A percentile compares a stretch with the other conserved stretches of the same genome.
Evolutionary conservation across 176 grass and related monocot species (phyloP).

Genomic region (Otatea glauca): DNA sequence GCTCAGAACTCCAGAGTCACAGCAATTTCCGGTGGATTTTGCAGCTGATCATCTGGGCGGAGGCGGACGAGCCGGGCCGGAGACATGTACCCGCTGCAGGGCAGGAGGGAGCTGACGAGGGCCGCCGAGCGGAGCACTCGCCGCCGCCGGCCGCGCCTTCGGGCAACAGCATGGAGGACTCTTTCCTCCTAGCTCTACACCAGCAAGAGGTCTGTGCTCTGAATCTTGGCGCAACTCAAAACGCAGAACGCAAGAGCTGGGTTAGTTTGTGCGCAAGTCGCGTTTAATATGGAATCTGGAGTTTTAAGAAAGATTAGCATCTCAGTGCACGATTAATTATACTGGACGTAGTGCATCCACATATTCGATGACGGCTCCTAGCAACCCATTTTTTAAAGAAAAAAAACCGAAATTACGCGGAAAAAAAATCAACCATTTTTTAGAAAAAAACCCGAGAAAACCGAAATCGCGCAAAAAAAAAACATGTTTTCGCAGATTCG

Average conservation of each 20-base stretch:
- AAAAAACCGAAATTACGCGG: too few species aligned
- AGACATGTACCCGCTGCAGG: slow-evolving; percentile 26
- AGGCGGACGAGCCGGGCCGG: slow-evolving; percentile 37
- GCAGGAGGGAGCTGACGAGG: too few species aligned
- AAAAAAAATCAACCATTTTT: too few species aligned
- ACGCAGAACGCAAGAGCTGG: neutral
- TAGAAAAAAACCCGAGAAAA: too few species aligned
- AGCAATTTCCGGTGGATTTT: neutral
- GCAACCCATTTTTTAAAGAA: too few species aligned
- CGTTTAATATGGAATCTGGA: neutral
- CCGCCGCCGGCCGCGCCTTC: slow-evolving; percentile 37
- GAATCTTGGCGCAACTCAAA: neutral
- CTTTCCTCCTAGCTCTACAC: slow-evolving; percentile 45
- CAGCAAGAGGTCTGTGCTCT: slow-evolving; percentile 34
- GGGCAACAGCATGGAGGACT: slow-evolving; percentile 49
- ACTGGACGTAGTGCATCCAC: too few species aligned
- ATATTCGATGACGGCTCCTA: too few species aligned
- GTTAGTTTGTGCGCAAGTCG: neutral
- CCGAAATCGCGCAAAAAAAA: too few species aligned
- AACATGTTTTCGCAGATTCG: too few species aligned
- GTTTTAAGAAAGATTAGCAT: neutral
- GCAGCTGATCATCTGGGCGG: slow-evolving; percentile 71
- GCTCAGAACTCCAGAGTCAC: neutral
- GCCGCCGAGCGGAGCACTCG: neutral
- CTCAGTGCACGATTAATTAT: too few species aligned